Evolutionary conservation across 2,329 filamentous ascomycete genomes (phyloP).

Genomic region (Phialocephala subalpina): DNA sequence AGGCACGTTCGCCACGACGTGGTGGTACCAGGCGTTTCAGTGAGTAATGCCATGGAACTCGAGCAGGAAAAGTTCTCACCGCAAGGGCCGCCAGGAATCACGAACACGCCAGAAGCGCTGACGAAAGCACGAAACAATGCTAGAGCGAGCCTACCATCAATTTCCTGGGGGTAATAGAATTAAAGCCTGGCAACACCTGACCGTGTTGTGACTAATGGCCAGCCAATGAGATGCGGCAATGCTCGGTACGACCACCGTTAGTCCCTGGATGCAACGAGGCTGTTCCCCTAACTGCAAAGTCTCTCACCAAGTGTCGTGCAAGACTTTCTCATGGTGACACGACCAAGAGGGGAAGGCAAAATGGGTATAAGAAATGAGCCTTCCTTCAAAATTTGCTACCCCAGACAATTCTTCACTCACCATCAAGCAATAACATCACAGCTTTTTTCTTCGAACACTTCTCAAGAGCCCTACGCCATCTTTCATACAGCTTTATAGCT

Average conservation of each 20-base stretch:
- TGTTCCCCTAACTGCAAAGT: slow-evolving; percentile 22
- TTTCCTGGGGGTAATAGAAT: slow-evolving; percentile 35
- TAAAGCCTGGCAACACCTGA: slow-evolving; percentile 2
- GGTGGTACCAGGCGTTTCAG: slow-evolving; percentile 14
- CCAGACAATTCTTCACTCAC: slow-evolving; percentile 15
- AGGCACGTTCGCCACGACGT: slow-evolving; percentile 33
- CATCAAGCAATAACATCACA: slow-evolving; percentile 31
- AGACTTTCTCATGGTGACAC: slow-evolving; percentile 27
- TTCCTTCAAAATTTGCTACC: slow-evolving; percentile 19
- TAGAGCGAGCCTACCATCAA: slow-evolving; percentile 19
- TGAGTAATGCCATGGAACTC: slow-evolving; percentile 23
- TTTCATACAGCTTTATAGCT: neutral
- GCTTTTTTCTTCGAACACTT: neutral
- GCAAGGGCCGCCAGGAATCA: slow-evolving; percentile 7
- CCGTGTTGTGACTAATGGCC: slow-evolving; percentile 2
- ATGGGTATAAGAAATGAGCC: slow-evolving; percentile 36
- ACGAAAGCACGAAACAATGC: slow-evolving; percentile 26
- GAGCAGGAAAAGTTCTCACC: slow-evolving; percentile 18
- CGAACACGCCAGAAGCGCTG: slow-evolving; percentile 27
- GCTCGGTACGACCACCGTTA: slow-evolving; percentile 8
- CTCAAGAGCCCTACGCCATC: neutral
- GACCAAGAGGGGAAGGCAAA: slow-evolving; percentile 13
- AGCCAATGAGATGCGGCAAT: neutral
- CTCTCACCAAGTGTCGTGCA: slow-evolving; percentile 19
- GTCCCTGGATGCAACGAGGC: slow-evolving; percentile 5